Base-by-base conservation (phyloP, 345 rosid genomes). In the Odontarrhena argentea region DNA sequence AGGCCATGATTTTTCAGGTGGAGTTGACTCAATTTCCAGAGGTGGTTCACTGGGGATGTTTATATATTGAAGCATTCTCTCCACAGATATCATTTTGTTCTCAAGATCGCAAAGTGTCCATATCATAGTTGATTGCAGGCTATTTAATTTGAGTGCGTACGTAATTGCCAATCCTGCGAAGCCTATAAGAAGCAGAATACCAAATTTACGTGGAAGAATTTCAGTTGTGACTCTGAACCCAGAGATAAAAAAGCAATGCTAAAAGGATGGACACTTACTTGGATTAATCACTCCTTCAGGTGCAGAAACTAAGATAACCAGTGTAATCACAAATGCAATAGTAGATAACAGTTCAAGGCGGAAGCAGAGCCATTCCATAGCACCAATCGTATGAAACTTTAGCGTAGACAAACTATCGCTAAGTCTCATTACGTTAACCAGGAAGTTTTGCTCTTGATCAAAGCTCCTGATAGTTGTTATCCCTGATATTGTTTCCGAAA, bases 321-420 rank as follows among this genome's bases (percentile, higher is more conserved):
- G 76, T 44, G 84, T 82, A 78, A 74, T 51, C 15, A 73, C 91
- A 73, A 89, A 85, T 6, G 86, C 81, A 3, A 80, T 3, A 10
- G 82, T 67, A 38, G 91, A 82, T 51, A 89, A 63, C 51, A 87
- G 71, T 30, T 89, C 91, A 34, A 89, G 67, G 60, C 91, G 87
- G 71, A 89, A 78, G 77, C 83, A 77, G 42, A 89, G 84, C 93
- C 96, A 89, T 52, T 85, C 85, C 89, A 76, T 87, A 44, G 86
- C 96, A 32, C 49, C 86, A 49, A 60, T 51, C 2, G 62, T 56
- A 54, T 85, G 78, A 53, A 89, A 87, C 38, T 48, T 65, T 22
- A 88, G 83, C 82, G 85, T 77, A 67, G 83, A 78, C 72, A 72
- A 80, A 37, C 72, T 77, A 73, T 89, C 91, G 2, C 54, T 65